phyloP scores from a whole-genome alignment of 2,329 filamentous ascomycete genomes.

The Cryphonectria carpinicola region DNA sequence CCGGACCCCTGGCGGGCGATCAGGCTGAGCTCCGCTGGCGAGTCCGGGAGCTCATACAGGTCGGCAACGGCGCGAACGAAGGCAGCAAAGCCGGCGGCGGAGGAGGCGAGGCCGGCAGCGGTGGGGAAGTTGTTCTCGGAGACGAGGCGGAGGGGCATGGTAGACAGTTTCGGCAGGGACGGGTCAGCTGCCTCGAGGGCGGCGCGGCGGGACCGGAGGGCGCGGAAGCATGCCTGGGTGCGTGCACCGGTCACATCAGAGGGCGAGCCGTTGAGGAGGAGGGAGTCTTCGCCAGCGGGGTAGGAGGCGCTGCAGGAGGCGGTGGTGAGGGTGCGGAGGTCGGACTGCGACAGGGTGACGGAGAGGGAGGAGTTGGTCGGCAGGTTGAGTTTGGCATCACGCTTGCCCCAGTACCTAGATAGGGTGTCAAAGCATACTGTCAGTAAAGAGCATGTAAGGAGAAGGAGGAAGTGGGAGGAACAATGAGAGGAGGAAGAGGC shows the following conservation, averaged over 20 bases:
- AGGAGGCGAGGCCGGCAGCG: constrained; percentile 82
- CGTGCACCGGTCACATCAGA: constrained; percentile 87
- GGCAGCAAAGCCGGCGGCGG: constrained; percentile 71
- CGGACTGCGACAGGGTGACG: constrained; percentile 91
- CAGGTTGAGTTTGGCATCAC: constrained; percentile 89
- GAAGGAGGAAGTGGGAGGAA: constrained; percentile 21
- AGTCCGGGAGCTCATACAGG: constrained; percentile 83
- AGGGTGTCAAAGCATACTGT: constrained; percentile 7
- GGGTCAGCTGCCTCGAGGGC: constrained; percentile 73
- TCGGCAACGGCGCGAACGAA: constrained; percentile 86
- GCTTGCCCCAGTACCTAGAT: constrained; percentile 87
- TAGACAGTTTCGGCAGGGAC: constrained; percentile 80
- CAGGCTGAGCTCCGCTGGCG: constrained; percentile 80
- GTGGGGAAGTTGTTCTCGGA: constrained; percentile 99
- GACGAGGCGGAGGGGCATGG: constrained; percentile 79
- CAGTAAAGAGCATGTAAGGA: constrained; percentile 27
- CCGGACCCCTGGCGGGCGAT: constrained; percentile 94
- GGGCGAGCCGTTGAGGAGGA: constrained; percentile 80
- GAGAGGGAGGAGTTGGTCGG: constrained; percentile 98
- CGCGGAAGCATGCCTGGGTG: constrained; percentile 92
- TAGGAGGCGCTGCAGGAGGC: constrained; percentile 84
- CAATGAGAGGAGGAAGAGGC: neutral
- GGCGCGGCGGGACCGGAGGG: constrained; percentile 77
- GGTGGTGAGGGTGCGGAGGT: constrained; percentile 94
- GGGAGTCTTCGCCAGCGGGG: constrained; percentile 59